These are phyloP conservation scores for Staphylotrichum tortipilum DNA, from an alignment of 495 filamentous ascomycete species.

Conservation along the genomic window DNA sequence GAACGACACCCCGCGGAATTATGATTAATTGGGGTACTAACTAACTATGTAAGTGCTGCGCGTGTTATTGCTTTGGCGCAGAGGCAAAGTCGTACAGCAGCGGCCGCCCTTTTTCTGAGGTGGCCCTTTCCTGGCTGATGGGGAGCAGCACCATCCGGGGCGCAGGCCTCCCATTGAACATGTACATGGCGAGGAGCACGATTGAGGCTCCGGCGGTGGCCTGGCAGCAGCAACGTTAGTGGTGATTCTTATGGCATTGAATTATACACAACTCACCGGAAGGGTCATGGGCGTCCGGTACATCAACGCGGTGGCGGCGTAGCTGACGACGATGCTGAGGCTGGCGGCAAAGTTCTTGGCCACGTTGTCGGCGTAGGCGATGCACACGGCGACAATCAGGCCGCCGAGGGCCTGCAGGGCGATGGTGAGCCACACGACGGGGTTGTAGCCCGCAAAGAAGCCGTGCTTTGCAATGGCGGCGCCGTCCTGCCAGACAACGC, in stretches of 20 bases:
- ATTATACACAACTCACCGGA: constrained; percentile 11
- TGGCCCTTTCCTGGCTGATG: background rate
- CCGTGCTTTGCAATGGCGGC: constrained; percentile 54
- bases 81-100: background rate
- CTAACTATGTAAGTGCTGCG: too few species aligned
- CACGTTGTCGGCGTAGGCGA: constrained; percentile 55
- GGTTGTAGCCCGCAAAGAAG: constrained; percentile 66
- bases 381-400: constrained; percentile 55
- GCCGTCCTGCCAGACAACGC: constrained; percentile 62
- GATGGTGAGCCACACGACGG: constrained; percentile 59
- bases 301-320: constrained; percentile 15
- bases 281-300: constrained; percentile 13
- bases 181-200: constrained; percentile 17
- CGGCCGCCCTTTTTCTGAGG: constrained; percentile 3
- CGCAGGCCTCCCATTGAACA: constrained; percentile 10
- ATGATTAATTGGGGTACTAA: background rate
- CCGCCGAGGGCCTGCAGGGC: constrained; percentile 57
- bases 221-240: constrained; percentile 27
- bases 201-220: constrained; percentile 13
- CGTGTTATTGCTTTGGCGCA: background rate
- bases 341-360: constrained; percentile 60
- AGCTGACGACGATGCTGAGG: constrained; percentile 48
- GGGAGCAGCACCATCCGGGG: constrained; percentile 10
- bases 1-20: background rate
- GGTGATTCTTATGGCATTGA: background rate